These are phyloP conservation scores for Globisporangium viniferum DNA, from an alignment of 352 stramenopile species.

Conservation along the genomic window DNA sequence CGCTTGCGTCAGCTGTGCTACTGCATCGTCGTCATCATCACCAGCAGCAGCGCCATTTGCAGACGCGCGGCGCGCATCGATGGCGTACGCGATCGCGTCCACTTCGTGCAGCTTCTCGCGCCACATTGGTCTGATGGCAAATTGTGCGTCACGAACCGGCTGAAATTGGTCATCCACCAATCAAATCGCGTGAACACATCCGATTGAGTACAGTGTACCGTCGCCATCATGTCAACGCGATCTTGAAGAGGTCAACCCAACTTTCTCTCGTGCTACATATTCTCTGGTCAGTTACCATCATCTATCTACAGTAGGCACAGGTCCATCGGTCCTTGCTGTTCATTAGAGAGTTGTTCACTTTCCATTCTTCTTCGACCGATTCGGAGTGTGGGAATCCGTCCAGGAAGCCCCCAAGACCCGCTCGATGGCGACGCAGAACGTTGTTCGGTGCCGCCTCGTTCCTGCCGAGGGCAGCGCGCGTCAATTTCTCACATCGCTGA, in stretches of 20 bases:
- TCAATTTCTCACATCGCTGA: background rate
- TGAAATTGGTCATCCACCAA: background rate
- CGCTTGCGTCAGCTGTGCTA: background rate
- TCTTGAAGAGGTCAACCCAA: background rate
- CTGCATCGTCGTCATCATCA: background rate
- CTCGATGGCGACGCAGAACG: background rate
- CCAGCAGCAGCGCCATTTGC: too few species aligned
- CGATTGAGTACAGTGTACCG: background rate
- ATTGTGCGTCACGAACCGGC: background rate
- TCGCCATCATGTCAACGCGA: background rate
- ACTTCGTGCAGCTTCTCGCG: slow-evolving; percentile 1
- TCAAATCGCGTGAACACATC: background rate
- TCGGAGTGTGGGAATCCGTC: background rate
- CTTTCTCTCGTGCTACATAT: background rate
- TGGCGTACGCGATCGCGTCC: background rate
- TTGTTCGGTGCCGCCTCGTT: background rate
- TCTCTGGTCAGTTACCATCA: background rate
- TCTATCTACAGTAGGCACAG: too few species aligned
- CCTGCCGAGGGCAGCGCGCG: background rate
- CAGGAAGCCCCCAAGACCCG: background rate
- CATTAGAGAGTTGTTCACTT: background rate
- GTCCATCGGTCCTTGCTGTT: background rate
- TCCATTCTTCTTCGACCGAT: background rate
- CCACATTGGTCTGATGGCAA: background rate
- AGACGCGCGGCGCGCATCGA: background rate